Evolutionary conservation across 1,284 basidiomycete species (phyloP).

Genomic region (Irpex sp.): DNA sequence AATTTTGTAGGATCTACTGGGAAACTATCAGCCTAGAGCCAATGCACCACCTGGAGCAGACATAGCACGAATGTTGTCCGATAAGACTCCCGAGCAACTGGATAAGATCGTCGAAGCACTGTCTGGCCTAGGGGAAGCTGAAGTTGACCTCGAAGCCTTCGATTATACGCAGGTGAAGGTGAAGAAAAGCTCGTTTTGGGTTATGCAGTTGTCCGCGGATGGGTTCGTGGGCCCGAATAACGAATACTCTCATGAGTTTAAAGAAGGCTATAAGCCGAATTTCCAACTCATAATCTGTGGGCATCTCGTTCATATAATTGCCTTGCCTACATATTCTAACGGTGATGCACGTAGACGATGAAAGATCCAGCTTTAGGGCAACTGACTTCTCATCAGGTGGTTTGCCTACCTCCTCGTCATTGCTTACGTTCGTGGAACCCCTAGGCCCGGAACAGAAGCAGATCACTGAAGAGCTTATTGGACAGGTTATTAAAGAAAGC

Average conservation of each 20-base stretch:
- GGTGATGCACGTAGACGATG: conserved; percentile 20
- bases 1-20: background rate
- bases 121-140: background rate
- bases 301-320: conserved; percentile 12
- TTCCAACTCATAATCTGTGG: conserved; percentile 27
- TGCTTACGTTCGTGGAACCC: conserved; percentile 23
- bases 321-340: background rate
- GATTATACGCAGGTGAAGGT: conserved; percentile 26
- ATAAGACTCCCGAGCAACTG: conserved; percentile 1
- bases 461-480: background rate
- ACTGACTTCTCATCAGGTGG: conserved; percentile 17
- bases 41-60: background rate
- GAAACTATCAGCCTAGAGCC: background rate
- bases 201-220: conserved; percentile 24
- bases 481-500: conserved; percentile 28
- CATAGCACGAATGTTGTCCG: background rate
- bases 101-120: conserved; percentile 6
- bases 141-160: conserved; percentile 22
- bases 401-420: conserved; percentile 25
- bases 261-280: conserved; percentile 17
- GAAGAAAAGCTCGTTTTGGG: conserved; percentile 28
- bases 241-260: conserved; percentile 4
- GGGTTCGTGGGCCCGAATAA: conserved; percentile 14
- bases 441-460: background rate
- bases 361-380: conserved; percentile 13